Percentiles rank a stretch among this genome's conserved stretches.
phyloP scores from a whole-genome alignment of 108 stramenopile genomes.

The Pseudonitzschia delicatissima region DNA sequence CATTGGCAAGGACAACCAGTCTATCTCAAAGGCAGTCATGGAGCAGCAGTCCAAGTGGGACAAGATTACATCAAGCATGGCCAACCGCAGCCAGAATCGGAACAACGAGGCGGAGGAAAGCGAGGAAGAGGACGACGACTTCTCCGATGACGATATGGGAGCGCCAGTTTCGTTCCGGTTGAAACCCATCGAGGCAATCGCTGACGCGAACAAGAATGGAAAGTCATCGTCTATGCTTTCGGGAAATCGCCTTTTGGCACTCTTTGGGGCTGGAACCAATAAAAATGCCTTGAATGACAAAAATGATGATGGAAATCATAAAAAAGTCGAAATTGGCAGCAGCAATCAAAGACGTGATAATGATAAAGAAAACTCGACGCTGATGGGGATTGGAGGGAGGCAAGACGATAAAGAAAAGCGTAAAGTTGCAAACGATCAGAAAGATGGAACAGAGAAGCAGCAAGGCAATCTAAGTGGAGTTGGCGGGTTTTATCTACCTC shows the following conservation, averaged over 20 bases:
- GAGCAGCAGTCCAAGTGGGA: too few relatives aligned
- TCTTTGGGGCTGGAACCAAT: conserved; percentile 21
- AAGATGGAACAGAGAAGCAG: too few relatives aligned
- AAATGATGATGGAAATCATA: background rate
- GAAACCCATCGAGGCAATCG: background rate
- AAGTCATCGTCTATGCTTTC: background rate
- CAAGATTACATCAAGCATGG: too few relatives aligned
- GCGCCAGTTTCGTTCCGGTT: background rate
- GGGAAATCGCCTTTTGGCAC: conserved; percentile 16
- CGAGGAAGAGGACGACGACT: background rate
- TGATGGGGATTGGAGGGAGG: too few relatives aligned
- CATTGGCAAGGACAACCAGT: background rate
- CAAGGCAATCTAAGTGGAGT: too few relatives aligned
- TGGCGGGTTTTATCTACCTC: conserved; percentile 13
- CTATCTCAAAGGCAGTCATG: too few relatives aligned
- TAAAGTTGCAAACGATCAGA: too few relatives aligned
- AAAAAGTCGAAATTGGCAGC: background rate
- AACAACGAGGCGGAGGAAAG: background rate
- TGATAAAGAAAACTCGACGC: conserved; percentile 4
- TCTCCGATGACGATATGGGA: background rate
- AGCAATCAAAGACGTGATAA: background rate
- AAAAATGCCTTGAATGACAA: background rate
- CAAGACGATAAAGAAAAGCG: too few relatives aligned
- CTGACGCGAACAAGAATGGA: background rate
- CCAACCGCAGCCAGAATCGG: background rate